These are phyloP conservation scores for Leccinum rimulosum DNA, from an alignment of 768 basidiomycete genomes.

Conservation along the genomic window DNA sequence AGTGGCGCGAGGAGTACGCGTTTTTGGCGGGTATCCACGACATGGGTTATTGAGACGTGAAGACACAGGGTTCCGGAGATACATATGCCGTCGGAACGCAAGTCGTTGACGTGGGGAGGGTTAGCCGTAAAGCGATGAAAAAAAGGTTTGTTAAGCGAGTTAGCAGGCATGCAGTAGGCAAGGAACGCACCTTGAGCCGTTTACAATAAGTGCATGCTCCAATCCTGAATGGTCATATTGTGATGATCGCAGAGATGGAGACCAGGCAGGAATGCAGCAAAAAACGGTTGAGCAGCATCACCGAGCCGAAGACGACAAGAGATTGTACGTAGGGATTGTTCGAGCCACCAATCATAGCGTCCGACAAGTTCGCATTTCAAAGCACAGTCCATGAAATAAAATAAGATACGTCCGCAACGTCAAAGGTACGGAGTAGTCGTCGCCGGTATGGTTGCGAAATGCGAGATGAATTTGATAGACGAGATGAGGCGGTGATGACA, in stretches of 20 bases:
- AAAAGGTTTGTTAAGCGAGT: conserved; percentile 21
- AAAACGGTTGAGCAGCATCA: conserved; percentile 8
- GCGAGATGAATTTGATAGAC: background rate
- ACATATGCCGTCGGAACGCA: conserved; percentile 14
- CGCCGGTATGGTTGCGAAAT: conserved; percentile 2
- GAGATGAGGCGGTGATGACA: conserved; percentile 5
- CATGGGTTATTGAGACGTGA: conserved; percentile 7
- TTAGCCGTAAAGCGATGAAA: conserved; percentile 14
- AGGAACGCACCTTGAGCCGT: conserved; percentile 69
- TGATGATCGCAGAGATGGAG: conserved; percentile 6
- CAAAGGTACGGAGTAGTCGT: background rate
- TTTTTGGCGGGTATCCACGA: conserved; percentile 4
- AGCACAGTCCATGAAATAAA: conserved; percentile 1
- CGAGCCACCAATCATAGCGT: background rate
- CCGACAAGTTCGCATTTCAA: conserved; percentile 6
- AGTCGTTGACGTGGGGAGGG: conserved; percentile 1
- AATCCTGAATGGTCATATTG: conserved; percentile 43
- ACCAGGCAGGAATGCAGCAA: conserved; percentile 3
- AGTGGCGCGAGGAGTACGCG: conserved; percentile 1
- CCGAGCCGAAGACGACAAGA: conserved; percentile 13
- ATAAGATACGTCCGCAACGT: background rate
- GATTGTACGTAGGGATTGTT: background rate
- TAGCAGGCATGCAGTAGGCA: conserved; percentile 1
- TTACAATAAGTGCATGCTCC: conserved; percentile 88
- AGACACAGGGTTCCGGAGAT: conserved; percentile 20